phyloP scores from a whole-genome alignment of 2,329 filamentous ascomycete genomes.

The Claviceps arundinis region DNA sequence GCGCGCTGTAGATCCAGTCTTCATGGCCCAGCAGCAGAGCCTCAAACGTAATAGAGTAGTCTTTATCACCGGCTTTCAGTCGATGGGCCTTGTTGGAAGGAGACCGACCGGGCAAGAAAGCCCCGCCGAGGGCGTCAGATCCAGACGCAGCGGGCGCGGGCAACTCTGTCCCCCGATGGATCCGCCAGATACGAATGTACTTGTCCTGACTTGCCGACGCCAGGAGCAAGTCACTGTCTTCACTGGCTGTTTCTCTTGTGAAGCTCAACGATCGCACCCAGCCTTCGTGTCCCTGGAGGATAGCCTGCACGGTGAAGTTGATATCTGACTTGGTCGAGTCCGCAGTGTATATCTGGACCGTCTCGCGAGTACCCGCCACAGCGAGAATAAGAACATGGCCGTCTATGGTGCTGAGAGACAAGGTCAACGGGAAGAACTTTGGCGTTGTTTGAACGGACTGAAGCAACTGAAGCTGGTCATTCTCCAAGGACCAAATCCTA shows the following conservation, averaged over 20 bases:
- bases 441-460: slow-evolving; percentile 63
- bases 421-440: slow-evolving; percentile 67
- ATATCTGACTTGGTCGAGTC: slow-evolving; percentile 23
- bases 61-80: slow-evolving; percentile 46
- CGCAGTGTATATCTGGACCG: slow-evolving; percentile 67
- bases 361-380: slow-evolving; percentile 70
- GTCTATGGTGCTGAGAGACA: slow-evolving; percentile 53
- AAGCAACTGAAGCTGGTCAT: slow-evolving; percentile 36
- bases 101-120: slow-evolving; percentile 52
- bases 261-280: slow-evolving; percentile 88
- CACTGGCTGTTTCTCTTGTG: slow-evolving; percentile 41
- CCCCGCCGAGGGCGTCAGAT: slow-evolving; percentile 43
- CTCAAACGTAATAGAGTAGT: slow-evolving; percentile 82
- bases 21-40: slow-evolving; percentile 89
- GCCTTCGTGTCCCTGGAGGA: slow-evolving; percentile 78
- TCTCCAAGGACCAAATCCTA: slow-evolving; percentile 53
- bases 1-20: slow-evolving; percentile 91
- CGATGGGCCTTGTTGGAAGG: slow-evolving; percentile 82
- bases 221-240: slow-evolving; percentile 57
- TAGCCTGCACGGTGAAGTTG: slow-evolving; percentile 60
- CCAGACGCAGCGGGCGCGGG: slow-evolving; percentile 39
- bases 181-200: slow-evolving; percentile 85
- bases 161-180: slow-evolving; percentile 57
- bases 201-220: slow-evolving; percentile 96
- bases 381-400: slow-evolving; percentile 54